Percentiles rank a stretch among this genome's conserved stretches.
These are phyloP conservation scores for Chaetomium strumarium DNA, from an alignment of 2,329 filamentous ascomycete genomes.

Conservation along the genomic window DNA sequence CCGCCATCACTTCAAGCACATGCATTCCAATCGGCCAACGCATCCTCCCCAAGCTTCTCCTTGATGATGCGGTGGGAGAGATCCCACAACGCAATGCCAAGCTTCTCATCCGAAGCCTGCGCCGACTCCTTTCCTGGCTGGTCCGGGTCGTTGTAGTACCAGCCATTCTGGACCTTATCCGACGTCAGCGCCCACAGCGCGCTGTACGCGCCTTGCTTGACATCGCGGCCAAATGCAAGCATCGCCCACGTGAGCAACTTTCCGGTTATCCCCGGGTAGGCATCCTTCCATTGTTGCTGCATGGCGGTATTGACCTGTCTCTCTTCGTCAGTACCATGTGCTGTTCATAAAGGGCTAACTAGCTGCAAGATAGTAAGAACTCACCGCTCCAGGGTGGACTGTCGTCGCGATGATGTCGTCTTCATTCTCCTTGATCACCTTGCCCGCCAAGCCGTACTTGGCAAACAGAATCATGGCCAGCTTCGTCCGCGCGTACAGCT, in stretches of 20 bases:
- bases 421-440: slow-evolving; percentile 37
- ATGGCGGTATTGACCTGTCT: slow-evolving; percentile 38
- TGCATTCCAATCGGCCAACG: slow-evolving; percentile 31
- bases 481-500: slow-evolving; percentile 38
- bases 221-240: slow-evolving; percentile 31
- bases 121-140: slow-evolving; percentile 34
- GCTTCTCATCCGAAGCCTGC: slow-evolving; percentile 34
- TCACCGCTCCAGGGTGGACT: slow-evolving; percentile 37
- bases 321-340: neutral
- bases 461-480: slow-evolving; percentile 38
- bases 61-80: slow-evolving; percentile 35
- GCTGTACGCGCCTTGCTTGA: slow-evolving; percentile 40
- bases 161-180: slow-evolving; percentile 38
- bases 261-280: slow-evolving; percentile 37
- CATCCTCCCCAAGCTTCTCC: slow-evolving; percentile 36
- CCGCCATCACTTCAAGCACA: slow-evolving; percentile 8
- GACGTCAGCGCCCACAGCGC: slow-evolving; percentile 38
- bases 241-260: slow-evolving; percentile 33
- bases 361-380: slow-evolving; percentile 8
- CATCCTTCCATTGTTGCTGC: slow-evolving; percentile 42
- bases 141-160: slow-evolving; percentile 37
- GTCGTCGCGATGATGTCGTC: slow-evolving; percentile 37
- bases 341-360: neutral
- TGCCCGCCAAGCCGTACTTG: slow-evolving; percentile 36
- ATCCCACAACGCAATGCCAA: slow-evolving; percentile 36